Base-by-base conservation (phyloP, 2,329 filamentous ascomycete species). In the Xylaria sp. region DNA sequence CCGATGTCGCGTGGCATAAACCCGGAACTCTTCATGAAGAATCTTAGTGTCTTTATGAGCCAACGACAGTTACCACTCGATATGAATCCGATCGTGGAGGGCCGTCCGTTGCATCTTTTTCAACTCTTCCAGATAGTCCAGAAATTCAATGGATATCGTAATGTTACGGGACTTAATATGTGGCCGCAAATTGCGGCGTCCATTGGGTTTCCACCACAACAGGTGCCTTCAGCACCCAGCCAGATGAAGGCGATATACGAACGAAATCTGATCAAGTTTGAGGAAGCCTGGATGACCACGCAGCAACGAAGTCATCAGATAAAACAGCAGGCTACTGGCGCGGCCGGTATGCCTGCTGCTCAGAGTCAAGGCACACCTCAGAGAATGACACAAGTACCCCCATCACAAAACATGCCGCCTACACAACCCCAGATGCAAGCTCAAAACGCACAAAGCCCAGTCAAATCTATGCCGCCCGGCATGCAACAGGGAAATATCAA, bases 121-220 rank as follows among this genome's bases (percentile, higher is more conserved):
- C 85, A 88, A 63, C 81, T 98, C 3, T 98, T 96, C 74, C 86
- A 89, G 63, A 81, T 86, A 0, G 91, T 97, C 1, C 85, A 89
- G 67, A 93, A 90, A 69, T 82, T 85, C 67, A 91, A 91, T 23
- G 93, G 93, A 4, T 95, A 90, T 58, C 90, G 90, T 68, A 86
- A 84, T 62, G 87, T 96, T 3, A 89, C 87, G 0, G 83, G 85
- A 23, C 81, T 81, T 23, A 91, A 92, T 65, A 82, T 83, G 59
- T 98, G 95, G 95, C 80, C 82, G 1, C 84, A 87, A 51, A 81
- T 97, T 56, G 88, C 91, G 1, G 85, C 87, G 59, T 79, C 83
- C 29, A 74, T 93, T 49, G 83, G 85, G 4, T 86, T 92, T 48
- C 81, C 81, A 8, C 84, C 84, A 0, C 81, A 83, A 54, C 89